Conservation (phyloP, 495 filamentous ascomycete genomes). For the Penicillium atrosanguineum region DNA sequence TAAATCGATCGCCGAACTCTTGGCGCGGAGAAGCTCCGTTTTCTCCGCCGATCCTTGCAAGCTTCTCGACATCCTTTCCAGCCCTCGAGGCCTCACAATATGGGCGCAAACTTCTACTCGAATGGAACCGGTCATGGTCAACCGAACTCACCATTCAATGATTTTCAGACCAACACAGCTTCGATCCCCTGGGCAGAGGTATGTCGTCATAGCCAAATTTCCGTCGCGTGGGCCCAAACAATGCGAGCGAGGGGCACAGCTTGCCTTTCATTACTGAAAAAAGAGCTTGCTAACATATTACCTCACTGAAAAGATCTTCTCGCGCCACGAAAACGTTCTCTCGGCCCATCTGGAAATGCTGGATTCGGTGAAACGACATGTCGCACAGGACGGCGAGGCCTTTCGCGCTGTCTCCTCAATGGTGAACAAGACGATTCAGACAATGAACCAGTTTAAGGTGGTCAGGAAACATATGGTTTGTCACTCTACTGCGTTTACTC, state of each 20-base stretch:
- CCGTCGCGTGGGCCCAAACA: slow-evolving; percentile 1
- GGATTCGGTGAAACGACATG: slow-evolving; percentile 23
- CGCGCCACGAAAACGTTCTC: slow-evolving; percentile 35
- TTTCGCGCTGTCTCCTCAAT: slow-evolving; percentile 32
- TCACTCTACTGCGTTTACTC: background rate
- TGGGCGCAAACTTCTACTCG: background rate
- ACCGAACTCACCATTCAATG: background rate
- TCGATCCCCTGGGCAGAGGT: slow-evolving; percentile 24
- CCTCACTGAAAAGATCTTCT: slow-evolving; percentile 25
- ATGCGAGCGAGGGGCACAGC: background rate
- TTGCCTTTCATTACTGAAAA: background rate
- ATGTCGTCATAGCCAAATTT: slow-evolving; percentile 9
- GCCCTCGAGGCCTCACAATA: background rate
- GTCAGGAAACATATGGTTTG: slow-evolving; percentile 36
- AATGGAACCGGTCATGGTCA: background rate
- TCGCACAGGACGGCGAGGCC: slow-evolving; percentile 21
- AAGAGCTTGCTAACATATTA: background rate
- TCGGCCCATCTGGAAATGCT: slow-evolving; percentile 37
- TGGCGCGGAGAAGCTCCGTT: slow-evolving; percentile 27
- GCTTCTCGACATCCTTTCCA: slow-evolving; percentile 5
- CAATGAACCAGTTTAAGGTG: slow-evolving; percentile 35
- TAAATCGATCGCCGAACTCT: slow-evolving; percentile 6
- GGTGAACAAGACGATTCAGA: slow-evolving; percentile 36
- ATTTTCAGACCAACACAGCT: background rate
- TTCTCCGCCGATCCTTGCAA: slow-evolving; percentile 20